Evolutionary conservation across 495 filamentous ascomycete species (phyloP), one percentile per base, ranked within the genome.

Genomic region (Podospora australis): DNA sequence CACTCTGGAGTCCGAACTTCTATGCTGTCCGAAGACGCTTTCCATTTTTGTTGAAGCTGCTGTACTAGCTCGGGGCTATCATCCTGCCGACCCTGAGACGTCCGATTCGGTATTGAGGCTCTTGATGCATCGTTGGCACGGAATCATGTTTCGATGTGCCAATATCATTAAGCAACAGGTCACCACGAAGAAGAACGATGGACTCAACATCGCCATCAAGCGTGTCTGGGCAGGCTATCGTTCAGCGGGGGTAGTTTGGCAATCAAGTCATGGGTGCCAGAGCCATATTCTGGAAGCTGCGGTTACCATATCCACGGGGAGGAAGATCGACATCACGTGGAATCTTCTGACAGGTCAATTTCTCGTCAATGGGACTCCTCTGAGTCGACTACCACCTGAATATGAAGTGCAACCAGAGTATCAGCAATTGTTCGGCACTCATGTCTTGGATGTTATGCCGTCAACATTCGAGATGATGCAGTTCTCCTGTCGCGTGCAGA

Each of bases 311-410:
- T 20, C 16, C 16, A 16, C 14, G 13, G 11, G 48, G 19, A 43
- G 2, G 35, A 25, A 5, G 6, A 34, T 2, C 41, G 64, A 5
- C 11, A 16, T 1, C 66, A 67, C 76, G 17, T 78, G 68, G 53
- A 79, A 83, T 53, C 35, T 81, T 4, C 56, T 84, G 14, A 75
- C 67, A 2, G 78, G 78, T 0, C 62, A 72, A 22, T 65, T 86
- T 1, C 70, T 84, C 19, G 67, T 84, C 9, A 68, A 82, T 47
- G 78, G 77, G 1, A 50, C 57, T 1, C 80, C 78, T 0, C 50
- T 82, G 10, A 59, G 66, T 9, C 67, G 71, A 19, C 66, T 81
- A 0, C 80, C 80, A 0, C 10, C 19, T 2, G 51, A 68, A 4
- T 84, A 77, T 46, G 58, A 70, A 25, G 32, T 45, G 3, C 70